Base-by-base conservation (phyloP, 495 filamentous ascomycete species). In the Penicillium herquei region DNA sequence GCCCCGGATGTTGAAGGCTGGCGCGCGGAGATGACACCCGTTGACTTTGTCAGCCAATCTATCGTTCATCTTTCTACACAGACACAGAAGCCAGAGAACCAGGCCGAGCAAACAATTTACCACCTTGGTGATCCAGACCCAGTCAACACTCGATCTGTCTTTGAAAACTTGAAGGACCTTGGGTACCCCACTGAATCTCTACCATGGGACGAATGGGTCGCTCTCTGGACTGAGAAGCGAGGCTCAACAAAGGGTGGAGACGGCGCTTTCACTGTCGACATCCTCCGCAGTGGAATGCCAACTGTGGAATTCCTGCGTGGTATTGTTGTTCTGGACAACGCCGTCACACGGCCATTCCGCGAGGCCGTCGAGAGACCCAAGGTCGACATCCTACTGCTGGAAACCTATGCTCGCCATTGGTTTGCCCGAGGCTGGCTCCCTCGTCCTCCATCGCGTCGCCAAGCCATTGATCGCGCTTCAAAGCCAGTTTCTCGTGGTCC, bases 21-120 rank as follows among this genome's bases (percentile, higher is more conserved):
- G 85, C 79, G 81, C 30, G 84, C 83, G 0, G 86, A 89, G 69
- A 87, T 87, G 84, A 87, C 86, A 3, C 86, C 86, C 0, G 86
- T 86, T 3, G 85, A 89, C 67, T 87, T 87, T 51, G 82, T 88
- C 51, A 85, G 81, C 67, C 81, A 81, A 56, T 78, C 82, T 0
- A 87, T 89, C 52, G 63, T 86, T 32, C 78, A 83, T 39, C 78
- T 88, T 44, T 73, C 78, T 37, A 79, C 81, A 11, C 74, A 85
- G 40, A 78, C 70, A 8, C 64, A 81, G n/a, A n/a, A n/a, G n/a
- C n/a, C n/a, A n/a, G n/a, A n/a, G n/a, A n/a, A n/a, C n/a, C n/a
- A n/a, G 11, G 69, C 72, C 9, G 70, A 81, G 13, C 82, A 84
- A 55, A 75, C 71, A 0, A 67, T 87, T 16, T 85, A 85, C 71